These are phyloP conservation scores for Agrostemma githago DNA, from an alignment of 148 eudicot genomes.

Conservation along the genomic window DNA sequence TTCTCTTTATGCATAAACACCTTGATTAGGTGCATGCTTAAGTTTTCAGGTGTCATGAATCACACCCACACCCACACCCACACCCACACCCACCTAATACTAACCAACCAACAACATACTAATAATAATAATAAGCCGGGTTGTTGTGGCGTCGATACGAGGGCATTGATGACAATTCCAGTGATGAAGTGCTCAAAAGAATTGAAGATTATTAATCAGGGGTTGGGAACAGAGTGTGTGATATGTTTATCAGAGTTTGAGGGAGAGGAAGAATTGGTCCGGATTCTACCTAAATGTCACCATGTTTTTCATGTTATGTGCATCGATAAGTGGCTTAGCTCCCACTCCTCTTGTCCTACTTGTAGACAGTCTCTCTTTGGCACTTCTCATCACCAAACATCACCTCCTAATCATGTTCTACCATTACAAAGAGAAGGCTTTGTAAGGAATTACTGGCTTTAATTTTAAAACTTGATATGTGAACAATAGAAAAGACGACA, in stretches of 20 bases:
- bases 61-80: slow-evolving; percentile 22
- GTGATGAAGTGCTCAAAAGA: slow-evolving; percentile 44
- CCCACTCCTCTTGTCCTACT: slow-evolving; percentile 87
- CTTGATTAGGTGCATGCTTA: slow-evolving; percentile 28
- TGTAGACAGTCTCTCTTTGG: slow-evolving; percentile 70
- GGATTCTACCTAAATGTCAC: slow-evolving; percentile 69
- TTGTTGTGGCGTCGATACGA: slow-evolving; percentile 30
- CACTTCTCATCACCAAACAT: slow-evolving; percentile 35
- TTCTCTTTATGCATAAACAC: slow-evolving; percentile 26
- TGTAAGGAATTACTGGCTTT: slow-evolving; percentile 35
- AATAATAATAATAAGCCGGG: too few species aligned
- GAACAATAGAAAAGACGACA: background rate
- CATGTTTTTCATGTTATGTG: slow-evolving; percentile 81
- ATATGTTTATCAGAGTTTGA: slow-evolving; percentile 75
- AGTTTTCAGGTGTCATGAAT: slow-evolving; percentile 20
- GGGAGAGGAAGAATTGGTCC: slow-evolving; percentile 46
- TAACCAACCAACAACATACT: slow-evolving; percentile 3
- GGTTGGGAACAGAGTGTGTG: slow-evolving; percentile 60
- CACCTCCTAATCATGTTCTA: slow-evolving; percentile 27
- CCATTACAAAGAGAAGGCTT: slow-evolving; percentile 54
- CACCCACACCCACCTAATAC: background rate
- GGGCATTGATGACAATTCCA: slow-evolving; percentile 64
- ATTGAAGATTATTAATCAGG: slow-evolving; percentile 33
- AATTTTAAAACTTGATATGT: too few species aligned
- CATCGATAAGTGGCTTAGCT: slow-evolving; percentile 74